Conservation (phyloP, 306 rosid genomes). For the Vigna trinervia region DNA sequence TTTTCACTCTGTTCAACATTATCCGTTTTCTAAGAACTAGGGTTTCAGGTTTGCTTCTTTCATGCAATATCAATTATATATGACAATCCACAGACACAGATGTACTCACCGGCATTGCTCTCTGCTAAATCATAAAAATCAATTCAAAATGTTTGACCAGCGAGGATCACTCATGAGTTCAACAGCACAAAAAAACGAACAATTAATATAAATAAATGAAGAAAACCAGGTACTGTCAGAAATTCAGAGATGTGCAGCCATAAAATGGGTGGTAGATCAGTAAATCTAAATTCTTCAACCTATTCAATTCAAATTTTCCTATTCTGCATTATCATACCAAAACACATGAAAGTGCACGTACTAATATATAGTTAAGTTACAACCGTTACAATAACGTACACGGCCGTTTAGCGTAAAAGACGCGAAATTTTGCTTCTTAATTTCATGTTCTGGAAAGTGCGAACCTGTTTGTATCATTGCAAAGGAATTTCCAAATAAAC, state of each 20-base stretch:
- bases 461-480: neutral
- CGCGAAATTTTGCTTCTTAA: neutral
- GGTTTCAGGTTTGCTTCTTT: constrained; percentile 51
- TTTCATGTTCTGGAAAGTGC: neutral
- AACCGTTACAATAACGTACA: neutral
- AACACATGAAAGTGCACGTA: neutral
- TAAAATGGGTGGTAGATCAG: neutral
- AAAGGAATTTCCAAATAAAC: neutral
- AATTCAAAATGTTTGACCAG: constrained; percentile 39
- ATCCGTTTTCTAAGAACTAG: constrained; percentile 46
- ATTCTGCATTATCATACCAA: neutral
- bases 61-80: constrained; percentile 40
- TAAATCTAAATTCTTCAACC: constrained; percentile 6
- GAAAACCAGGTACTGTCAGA: neutral
- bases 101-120: constrained; percentile 31
- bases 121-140: constrained; percentile 41
- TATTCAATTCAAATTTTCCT: neutral
- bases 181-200: neutral
- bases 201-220: neutral
- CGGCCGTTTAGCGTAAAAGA: too few relatives aligned
- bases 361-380: neutral
- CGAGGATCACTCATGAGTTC: constrained; percentile 3
- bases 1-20: constrained; percentile 37
- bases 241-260: neutral
- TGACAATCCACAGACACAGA: constrained; percentile 34